A percentile compares a stretch with the other conserved stretches of the same genome.
phyloP scores from a whole-genome alignment of 768 basidiomycete genomes.

The Podaxis pistillaris region DNA sequence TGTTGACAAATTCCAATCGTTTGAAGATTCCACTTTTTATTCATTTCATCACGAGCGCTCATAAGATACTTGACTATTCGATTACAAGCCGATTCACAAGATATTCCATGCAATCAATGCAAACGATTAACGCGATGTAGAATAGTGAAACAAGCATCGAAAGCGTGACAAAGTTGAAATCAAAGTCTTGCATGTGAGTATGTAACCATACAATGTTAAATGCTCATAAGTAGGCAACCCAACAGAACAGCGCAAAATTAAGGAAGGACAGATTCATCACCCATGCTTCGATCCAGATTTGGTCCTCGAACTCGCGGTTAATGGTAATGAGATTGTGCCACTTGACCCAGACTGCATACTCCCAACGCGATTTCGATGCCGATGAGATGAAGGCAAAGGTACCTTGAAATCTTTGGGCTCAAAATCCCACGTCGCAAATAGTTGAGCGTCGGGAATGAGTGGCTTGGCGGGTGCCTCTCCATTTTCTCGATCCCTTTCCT shows the following conservation, averaged over 20 bases:
- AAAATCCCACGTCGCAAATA: slow-evolving; percentile 59
- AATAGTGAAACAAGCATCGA: background rate
- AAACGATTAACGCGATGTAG: background rate
- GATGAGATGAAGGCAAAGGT: slow-evolving; percentile 26
- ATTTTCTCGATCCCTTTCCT: slow-evolving; percentile 27
- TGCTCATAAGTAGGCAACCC: background rate
- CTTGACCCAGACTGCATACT: slow-evolving; percentile 24
- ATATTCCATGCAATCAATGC: background rate
- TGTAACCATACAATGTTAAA: slow-evolving; percentile 7
- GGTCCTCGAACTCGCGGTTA: background rate
- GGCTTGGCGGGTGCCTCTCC: slow-evolving; percentile 30
- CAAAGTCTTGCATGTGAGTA: background rate
- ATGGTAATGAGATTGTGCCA: slow-evolving; percentile 16
- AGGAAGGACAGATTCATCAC: background rate
- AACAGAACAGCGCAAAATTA: background rate
- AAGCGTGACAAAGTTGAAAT: background rate
- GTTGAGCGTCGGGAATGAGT: slow-evolving; percentile 47
- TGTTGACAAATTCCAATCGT: background rate
- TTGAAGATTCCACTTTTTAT: background rate
- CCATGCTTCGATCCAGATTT: slow-evolving; percentile 11
- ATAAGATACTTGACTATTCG: background rate
- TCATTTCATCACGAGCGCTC: background rate
- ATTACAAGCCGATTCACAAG: background rate
- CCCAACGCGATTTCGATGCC: slow-evolving; percentile 31
- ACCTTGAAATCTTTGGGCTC: slow-evolving; percentile 48